These are phyloP conservation scores for Athelia sp. DNA, from an alignment of 1,284 basidiomycete genomes.

Conservation along the genomic window DNA sequence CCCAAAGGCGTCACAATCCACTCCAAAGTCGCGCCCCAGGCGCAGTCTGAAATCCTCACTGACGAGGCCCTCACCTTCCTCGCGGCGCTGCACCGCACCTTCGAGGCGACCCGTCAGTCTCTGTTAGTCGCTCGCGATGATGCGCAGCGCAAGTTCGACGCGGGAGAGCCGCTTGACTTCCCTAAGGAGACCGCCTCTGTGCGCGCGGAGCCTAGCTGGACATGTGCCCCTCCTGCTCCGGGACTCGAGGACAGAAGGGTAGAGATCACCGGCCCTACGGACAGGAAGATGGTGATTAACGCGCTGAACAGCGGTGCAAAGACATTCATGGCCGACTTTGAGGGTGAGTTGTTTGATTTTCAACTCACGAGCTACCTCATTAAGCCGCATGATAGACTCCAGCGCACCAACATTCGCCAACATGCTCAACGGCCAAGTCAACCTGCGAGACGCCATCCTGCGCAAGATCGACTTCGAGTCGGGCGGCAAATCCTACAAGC, in stretches of 20 bases:
- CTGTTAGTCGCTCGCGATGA: constrained; percentile 73
- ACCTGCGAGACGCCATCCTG: constrained; percentile 86
- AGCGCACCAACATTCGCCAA: constrained; percentile 94
- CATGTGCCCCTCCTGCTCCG: constrained; percentile 85
- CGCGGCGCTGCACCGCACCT: constrained; percentile 88
- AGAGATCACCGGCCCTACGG: constrained; percentile 98
- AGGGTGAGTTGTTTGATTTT: constrained; percentile 63
- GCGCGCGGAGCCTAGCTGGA: constrained; percentile 87
- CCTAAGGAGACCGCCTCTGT: constrained; percentile 86
- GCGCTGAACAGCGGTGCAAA: constrained; percentile 95
- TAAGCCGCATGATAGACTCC: constrained; percentile 62
- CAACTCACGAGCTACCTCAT: too few species aligned
- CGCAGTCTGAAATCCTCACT: constrained; percentile 78
- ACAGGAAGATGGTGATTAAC: constrained; percentile 98
- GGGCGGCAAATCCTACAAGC: constrained; percentile 91
- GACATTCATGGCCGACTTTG: constrained; percentile 98
- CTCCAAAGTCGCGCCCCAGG: constrained; percentile 50
- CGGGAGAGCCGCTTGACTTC: constrained; percentile 80
- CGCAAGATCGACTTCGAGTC: constrained; percentile 90
- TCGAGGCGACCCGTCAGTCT: constrained; percentile 81
- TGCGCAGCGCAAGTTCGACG: constrained; percentile 75
- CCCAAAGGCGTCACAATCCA: constrained; percentile 60
- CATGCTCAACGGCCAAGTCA: constrained; percentile 92
- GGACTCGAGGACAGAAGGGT: constrained; percentile 93
- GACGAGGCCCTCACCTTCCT: constrained; percentile 87